Base-by-base conservation (phyloP, 176 grass and related monocot species). In the Saccharum spontaneum region DNA sequence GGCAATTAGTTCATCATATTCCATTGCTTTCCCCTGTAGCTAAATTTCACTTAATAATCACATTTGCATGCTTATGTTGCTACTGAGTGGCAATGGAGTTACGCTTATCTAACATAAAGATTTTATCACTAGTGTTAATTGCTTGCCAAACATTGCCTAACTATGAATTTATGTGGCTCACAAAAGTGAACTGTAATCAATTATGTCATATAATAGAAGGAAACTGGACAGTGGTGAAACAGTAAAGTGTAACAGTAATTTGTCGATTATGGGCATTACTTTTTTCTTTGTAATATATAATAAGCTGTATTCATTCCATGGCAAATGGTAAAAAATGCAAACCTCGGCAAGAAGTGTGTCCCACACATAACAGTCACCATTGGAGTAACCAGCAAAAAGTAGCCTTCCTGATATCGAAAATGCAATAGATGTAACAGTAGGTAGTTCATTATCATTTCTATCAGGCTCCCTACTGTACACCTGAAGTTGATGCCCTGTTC, bases 371-470 rank as follows among this genome's bases (percentile, higher is more conserved):
- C 97, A 99, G 83, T 96, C 91, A 71, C 93, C 97, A 79, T 95
- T 99, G 7, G 97, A 99, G 86, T 99, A 99, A 67, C 97, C 97
- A 90, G 91, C 90, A 90, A 99, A 98, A 75, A 99, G 92, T 67
- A 99, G 92, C 74, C 97, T 93, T 86, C 97, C 97, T n/a, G 97
- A 99, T 87, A 99, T 94, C 12, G 97, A 99, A 66, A 96, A 99
- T 8, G 97, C 97, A 36, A 99, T 91, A 63, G 97, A 99, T 79
- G 91, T 99, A 81, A 96, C 97, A 61, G 63, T 89, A 50, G 91
- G 90, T 13, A 90, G 82, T 59, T 92, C 97, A 79, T 90, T 88
- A 85, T 92, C 90, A 69, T 92, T 89, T 81, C 78, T 87, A 75
- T 86, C 77, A 62, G 76, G 86, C 71, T 89, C 91, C 78, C 85